These are phyloP conservation scores for Kazachstania psychrophila DNA, from an alignment of 805 yeast species.

Conservation along the genomic window DNA sequence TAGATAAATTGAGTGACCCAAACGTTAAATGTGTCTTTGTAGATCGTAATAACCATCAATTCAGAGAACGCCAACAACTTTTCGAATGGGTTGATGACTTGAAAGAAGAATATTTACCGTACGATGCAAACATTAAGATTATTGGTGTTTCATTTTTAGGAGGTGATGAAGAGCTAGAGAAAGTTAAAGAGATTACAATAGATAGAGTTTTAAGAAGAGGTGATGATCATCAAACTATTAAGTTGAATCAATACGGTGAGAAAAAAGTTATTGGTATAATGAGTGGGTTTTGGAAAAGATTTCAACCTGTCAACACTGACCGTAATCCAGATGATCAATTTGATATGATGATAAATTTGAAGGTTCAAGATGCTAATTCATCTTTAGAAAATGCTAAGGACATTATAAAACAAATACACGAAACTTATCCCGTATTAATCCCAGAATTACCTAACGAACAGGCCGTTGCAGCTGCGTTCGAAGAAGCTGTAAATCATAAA, in stretches of 20 bases:
- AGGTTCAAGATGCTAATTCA: slow-evolving; percentile 35
- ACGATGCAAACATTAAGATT: slow-evolving; percentile 40
- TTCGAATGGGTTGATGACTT: slow-evolving; percentile 42
- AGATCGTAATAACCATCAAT: slow-evolving; percentile 78
- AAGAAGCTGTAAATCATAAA: slow-evolving; percentile 42
- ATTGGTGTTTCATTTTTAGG: slow-evolving; percentile 60
- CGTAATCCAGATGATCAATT: slow-evolving; percentile 56
- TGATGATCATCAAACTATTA: slow-evolving; percentile 80
- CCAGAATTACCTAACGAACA: slow-evolving; percentile 35
- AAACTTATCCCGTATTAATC: slow-evolving; percentile 38
- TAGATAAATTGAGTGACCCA: slow-evolving; percentile 33
- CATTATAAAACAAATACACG: slow-evolving; percentile 34
- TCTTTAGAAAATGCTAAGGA: slow-evolving; percentile 41
- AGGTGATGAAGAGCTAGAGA: slow-evolving; percentile 27
- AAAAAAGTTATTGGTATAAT: slow-evolving; percentile 50
- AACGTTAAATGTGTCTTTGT: slow-evolving; percentile 46
- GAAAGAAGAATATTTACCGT: slow-evolving; percentile 37
- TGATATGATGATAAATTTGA: slow-evolving; percentile 54
- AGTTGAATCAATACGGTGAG: slow-evolving; percentile 39
- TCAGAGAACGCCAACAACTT: slow-evolving; percentile 58
- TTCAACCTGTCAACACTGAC: slow-evolving; percentile 45
- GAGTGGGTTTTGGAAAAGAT: slow-evolving; percentile 63
- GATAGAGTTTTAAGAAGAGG: slow-evolving; percentile 62
- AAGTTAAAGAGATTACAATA: slow-evolving; percentile 44
- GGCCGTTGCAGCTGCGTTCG: slow-evolving; percentile 39